Percentiles rank a stretch among this genome's conserved stretches.
Evolutionary conservation across 192 early-diverging fungal genomes (phyloP).

Genomic region (Allomyces macrogynus): DNA sequence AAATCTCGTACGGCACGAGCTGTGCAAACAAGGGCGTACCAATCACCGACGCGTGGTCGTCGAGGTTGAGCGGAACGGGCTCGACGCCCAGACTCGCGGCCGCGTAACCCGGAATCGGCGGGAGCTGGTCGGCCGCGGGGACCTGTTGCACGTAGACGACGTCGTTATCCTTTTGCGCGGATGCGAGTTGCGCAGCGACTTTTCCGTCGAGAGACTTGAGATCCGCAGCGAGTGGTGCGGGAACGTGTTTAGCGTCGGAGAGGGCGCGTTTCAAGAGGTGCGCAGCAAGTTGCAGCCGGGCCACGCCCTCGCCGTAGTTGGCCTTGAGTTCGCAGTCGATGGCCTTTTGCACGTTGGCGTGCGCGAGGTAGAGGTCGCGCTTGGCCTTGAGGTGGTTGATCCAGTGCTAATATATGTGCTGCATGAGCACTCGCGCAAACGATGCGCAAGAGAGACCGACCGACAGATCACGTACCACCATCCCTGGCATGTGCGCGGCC

Average conservation of each 20-base stretch:
- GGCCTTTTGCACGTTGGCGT: conserved; percentile 58
- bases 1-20: too few relatives aligned
- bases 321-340: conserved; percentile 45
- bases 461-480: too few relatives aligned
- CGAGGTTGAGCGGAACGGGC: too few relatives aligned
- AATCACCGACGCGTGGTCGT: too few relatives aligned
- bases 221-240: conserved; percentile 16
- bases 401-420: conserved; percentile 17
- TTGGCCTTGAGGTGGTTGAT: conserved; percentile 52
- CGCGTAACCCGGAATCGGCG: conserved; percentile 23
- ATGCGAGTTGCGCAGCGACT: conserved; percentile 22
- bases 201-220: conserved; percentile 21
- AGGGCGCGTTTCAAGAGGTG: conserved; percentile 19
- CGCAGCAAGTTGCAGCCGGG: conserved; percentile 38
- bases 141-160: conserved; percentile 69
- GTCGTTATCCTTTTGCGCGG: conserved; percentile 78
- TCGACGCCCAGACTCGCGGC: too few relatives aligned
- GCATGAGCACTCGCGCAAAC: too few relatives aligned
- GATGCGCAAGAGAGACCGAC: too few relatives aligned
- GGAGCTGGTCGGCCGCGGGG: conserved; percentile 33
- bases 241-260: conserved; percentile 15
- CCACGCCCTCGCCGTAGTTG: conserved; percentile 73
- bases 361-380: conserved; percentile 47
- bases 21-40: too few relatives aligned
- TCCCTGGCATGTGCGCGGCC: too few relatives aligned